Evolutionary conservation across 441 rosid species (phyloP).

Genomic region (Arabidopsis lyrata): DNA sequence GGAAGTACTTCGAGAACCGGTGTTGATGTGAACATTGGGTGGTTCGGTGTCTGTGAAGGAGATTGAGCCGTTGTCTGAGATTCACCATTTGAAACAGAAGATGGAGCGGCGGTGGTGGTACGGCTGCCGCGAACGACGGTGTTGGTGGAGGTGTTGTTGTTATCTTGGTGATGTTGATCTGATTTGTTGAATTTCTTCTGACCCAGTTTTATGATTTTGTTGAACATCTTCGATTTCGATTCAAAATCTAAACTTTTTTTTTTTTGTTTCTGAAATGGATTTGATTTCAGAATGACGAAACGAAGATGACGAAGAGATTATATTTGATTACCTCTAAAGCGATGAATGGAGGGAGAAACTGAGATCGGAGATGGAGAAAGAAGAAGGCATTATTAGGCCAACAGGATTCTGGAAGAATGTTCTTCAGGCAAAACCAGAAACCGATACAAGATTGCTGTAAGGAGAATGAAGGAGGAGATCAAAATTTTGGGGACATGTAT

Average conservation of each 20-base stretch:
- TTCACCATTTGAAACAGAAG: slow-evolving; percentile 19
- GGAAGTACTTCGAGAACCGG: slow-evolving; percentile 50
- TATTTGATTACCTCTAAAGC: too few relatives aligned
- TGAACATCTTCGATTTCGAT: slow-evolving; percentile 48
- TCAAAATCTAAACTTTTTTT: slow-evolving; percentile 19
- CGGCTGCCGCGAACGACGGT: slow-evolving; percentile 42
- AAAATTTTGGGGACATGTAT: too few relatives aligned
- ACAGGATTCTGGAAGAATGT: too few relatives aligned
- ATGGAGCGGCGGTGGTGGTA: slow-evolving; percentile 7
- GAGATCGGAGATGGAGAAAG: too few relatives aligned
- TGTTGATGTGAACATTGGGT: slow-evolving; percentile 37
- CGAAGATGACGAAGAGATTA: too few relatives aligned
- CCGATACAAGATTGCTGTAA: too few relatives aligned
- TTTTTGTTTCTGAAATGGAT: background rate
- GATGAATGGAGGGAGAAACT: too few relatives aligned
- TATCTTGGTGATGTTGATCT: slow-evolving; percentile 44
- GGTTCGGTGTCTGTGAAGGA: slow-evolving; percentile 33
- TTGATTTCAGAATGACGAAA: too few relatives aligned
- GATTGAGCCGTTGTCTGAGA: slow-evolving; percentile 42
- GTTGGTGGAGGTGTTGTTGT: slow-evolving; percentile 23
- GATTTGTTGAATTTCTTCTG: slow-evolving; percentile 58
- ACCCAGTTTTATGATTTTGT: slow-evolving; percentile 55
- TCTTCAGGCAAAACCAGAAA: too few relatives aligned
- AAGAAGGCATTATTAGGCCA: too few relatives aligned
- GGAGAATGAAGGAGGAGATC: too few relatives aligned